Evolutionary conservation across 78 protist species (phyloP).

Genomic region (Bigelowiella natans): DNA sequence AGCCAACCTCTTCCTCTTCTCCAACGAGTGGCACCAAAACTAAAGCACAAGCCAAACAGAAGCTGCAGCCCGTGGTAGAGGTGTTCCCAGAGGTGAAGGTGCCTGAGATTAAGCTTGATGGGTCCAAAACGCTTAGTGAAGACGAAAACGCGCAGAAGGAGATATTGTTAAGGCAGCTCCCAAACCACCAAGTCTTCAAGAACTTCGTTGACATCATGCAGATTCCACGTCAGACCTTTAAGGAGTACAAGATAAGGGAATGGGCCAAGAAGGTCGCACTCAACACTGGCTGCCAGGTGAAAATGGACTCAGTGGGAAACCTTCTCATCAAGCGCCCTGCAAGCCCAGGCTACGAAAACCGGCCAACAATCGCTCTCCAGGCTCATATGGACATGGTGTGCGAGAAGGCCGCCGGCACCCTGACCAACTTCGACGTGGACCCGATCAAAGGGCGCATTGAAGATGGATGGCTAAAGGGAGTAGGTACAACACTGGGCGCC

Average conservation of each 20-base stretch:
- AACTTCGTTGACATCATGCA: background rate
- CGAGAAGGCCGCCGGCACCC: background rate
- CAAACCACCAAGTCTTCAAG: background rate
- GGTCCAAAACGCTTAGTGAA: no score
- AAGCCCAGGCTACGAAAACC: background rate
- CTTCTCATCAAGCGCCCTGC: background rate
- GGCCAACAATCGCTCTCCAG: background rate
- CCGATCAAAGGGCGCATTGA: background rate
- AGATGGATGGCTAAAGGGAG: slow-evolving; percentile 36
- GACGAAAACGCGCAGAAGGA: no score
- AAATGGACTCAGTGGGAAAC: background rate
- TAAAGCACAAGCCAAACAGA: no score
- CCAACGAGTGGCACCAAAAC: no score
- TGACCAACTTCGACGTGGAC: background rate
- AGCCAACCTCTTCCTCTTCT: no score
- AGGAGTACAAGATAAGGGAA: background rate
- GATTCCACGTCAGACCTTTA: background rate
- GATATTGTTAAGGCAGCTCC: background rate
- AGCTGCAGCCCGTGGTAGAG: no score
- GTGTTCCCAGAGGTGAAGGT: no score
- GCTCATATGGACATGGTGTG: background rate
- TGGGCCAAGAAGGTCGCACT: background rate
- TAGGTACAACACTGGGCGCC: slow-evolving; percentile 56
- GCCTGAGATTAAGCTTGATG: no score
- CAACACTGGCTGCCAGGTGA: background rate